These are phyloP conservation scores for Mariannaea elegans DNA, from an alignment of 2,329 filamentous ascomycete genomes.

Conservation along the genomic window DNA sequence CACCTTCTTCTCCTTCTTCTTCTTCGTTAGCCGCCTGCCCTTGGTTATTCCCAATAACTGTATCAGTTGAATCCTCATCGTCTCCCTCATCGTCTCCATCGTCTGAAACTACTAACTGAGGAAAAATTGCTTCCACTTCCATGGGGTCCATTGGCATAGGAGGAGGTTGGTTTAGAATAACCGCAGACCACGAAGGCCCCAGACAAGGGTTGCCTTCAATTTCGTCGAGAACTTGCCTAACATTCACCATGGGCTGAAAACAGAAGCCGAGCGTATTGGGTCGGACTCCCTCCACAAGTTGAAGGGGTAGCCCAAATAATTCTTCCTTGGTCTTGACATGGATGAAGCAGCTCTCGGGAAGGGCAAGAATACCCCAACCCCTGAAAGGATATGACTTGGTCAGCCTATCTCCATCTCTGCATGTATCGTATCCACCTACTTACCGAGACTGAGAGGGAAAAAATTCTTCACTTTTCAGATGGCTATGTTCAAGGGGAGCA, in stretches of 20 bases:
- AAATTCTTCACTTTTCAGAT: slow-evolving; percentile 43
- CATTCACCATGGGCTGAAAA: slow-evolving; percentile 38
- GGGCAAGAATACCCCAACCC: slow-evolving; percentile 60
- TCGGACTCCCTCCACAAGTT: slow-evolving; percentile 31
- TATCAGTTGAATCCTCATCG: not conserved
- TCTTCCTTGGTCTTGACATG: slow-evolving; percentile 45
- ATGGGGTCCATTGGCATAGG: slow-evolving; percentile 22
- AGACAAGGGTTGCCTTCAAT: slow-evolving; percentile 46
- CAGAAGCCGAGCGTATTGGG: slow-evolving; percentile 7
- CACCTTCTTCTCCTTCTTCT: slow-evolving; percentile 26
- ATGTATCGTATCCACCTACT: not conserved
- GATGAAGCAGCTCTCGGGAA: slow-evolving; percentile 56
- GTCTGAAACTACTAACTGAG: slow-evolving; percentile 6
- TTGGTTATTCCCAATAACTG: no score
- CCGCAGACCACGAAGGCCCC: slow-evolving; percentile 4
- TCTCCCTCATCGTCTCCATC: slow-evolving; percentile 24
- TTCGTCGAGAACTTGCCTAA: slow-evolving; percentile 35
- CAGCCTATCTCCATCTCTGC: not conserved
- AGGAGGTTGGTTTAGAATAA: slow-evolving; percentile 20
- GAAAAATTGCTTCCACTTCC: not conserved
- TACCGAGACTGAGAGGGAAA: slow-evolving; percentile 41
- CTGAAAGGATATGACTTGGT: slow-evolving; percentile 29
- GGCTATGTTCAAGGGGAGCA: slow-evolving; percentile 27
- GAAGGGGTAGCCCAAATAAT: slow-evolving; percentile 43
- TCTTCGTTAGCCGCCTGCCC: not conserved